Evolutionary conservation across 1,139 yeast species (phyloP).

Genomic region (Hyphopichia fennica): DNA sequence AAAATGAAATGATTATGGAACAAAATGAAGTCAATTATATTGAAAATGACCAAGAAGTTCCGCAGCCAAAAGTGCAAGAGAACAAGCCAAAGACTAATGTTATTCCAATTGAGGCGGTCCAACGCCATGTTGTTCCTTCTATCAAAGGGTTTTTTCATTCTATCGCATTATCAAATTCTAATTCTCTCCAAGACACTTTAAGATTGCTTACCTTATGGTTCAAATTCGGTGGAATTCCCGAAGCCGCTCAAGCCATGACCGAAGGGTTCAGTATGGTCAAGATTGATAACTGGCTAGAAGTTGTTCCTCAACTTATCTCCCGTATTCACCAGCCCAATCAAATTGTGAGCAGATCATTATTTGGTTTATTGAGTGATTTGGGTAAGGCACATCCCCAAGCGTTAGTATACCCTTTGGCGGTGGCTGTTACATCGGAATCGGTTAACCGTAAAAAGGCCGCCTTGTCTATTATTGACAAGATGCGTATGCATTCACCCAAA

Average conservation of each 20-base stretch:
- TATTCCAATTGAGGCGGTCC: constrained; percentile 60
- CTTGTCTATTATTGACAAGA: constrained; percentile 81
- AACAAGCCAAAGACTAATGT: constrained; percentile 18
- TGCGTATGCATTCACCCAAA: constrained; percentile 82
- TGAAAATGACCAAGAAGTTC: constrained; percentile 13
- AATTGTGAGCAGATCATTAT: constrained; percentile 74
- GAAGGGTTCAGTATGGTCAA: constrained; percentile 90
- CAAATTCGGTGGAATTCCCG: constrained; percentile 89
- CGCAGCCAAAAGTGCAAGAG: not conserved
- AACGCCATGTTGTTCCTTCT: constrained; percentile 90
- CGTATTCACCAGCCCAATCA: constrained; percentile 95
- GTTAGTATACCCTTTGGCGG: constrained; percentile 90
- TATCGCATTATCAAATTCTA: constrained; percentile 81
- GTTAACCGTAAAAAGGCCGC: constrained; percentile 91
- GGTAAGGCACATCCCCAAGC: constrained; percentile 98
- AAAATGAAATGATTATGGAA: constrained; percentile 22
- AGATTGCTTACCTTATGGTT: constrained; percentile 93
- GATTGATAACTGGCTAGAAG: constrained; percentile 93
- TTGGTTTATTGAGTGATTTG: constrained; percentile 78
- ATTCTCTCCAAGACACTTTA: constrained; percentile 88
- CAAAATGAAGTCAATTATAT: constrained; percentile 15
- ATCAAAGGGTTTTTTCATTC: constrained; percentile 95
- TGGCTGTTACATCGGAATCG: constrained; percentile 93
- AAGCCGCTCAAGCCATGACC: constrained; percentile 86
- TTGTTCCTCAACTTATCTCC: constrained; percentile 91